phyloP scores from a whole-genome alignment of 306 rosid species.

The Crotalaria pallida region DNA sequence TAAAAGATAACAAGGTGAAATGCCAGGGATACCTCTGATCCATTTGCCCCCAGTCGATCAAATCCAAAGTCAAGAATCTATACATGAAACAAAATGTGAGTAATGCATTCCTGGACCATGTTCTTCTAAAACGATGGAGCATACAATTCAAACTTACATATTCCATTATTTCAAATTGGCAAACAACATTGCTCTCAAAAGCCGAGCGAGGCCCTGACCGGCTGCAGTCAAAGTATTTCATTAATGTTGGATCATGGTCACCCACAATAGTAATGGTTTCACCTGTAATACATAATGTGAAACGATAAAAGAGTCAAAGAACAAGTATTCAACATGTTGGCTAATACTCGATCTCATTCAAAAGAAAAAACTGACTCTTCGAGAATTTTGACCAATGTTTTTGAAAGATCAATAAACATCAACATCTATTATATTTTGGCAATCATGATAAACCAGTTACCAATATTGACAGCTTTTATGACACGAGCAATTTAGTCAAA shows the following conservation, averaged over 20 bases:
- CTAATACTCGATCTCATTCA: neutral
- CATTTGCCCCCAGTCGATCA: conserved; percentile 74
- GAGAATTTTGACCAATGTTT: no score
- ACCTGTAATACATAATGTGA: conserved; percentile 36
- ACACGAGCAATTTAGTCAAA: no score
- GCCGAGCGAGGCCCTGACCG: conserved; percentile 49
- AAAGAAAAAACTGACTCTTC: no score
- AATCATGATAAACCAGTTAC: no score
- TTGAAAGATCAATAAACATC: no score
- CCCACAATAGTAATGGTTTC: conserved; percentile 87
- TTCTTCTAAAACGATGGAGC: neutral
- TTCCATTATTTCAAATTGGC: conserved; percentile 95
- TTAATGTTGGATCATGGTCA: conserved; percentile 71
- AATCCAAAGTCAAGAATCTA: conserved; percentile 78
- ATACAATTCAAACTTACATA: conserved; percentile 37
- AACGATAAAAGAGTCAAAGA: neutral
- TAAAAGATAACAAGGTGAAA: neutral
- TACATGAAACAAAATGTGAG: conserved; percentile 21
- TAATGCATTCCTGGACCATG: conserved; percentile 4
- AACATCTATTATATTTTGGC: no score
- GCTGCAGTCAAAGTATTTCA: conserved; percentile 76
- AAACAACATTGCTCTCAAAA: conserved; percentile 45
- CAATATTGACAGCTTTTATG: no score
- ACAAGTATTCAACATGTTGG: neutral
- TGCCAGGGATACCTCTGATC: conserved; percentile 43